Conservation (phyloP, 139 green algal genomes). For the Ettlia oleoabundans region DNA sequence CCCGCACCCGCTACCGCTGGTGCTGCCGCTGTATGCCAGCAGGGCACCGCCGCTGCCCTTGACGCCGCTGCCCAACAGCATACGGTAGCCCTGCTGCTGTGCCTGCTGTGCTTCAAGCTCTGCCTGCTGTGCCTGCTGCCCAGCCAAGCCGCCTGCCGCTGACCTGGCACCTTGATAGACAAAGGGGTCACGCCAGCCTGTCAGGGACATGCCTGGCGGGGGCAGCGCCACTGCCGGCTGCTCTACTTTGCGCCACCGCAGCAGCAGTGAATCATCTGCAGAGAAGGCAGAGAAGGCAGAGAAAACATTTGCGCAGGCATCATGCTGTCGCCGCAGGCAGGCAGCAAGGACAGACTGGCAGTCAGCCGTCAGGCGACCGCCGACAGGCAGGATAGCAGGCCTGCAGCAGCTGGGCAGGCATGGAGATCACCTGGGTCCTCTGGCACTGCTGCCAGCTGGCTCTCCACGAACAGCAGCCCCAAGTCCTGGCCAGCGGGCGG, state of each 20-base stretch:
- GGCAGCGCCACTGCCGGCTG: slow-evolving; percentile 73
- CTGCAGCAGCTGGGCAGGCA: no score
- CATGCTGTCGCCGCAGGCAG: no score
- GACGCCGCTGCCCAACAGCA: slow-evolving; percentile 84
- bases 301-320: no score
- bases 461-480: slow-evolving; percentile 84
- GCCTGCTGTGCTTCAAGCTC: background rate
- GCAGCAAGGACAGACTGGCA: no score
- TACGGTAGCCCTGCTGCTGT: slow-evolving; percentile 48
- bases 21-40: slow-evolving; percentile 59
- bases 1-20: background rate
- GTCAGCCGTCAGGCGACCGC: no score
- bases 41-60: slow-evolving; percentile 73
- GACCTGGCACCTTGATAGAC: slow-evolving; percentile 45
- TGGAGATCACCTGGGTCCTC: slow-evolving; percentile 53
- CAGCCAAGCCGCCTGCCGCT: background rate
- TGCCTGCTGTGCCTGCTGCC: background rate
- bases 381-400: no score
- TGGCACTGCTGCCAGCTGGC: slow-evolving; percentile 70
- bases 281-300: background rate
- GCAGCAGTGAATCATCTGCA: slow-evolving; percentile 65
- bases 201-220: slow-evolving; percentile 64
- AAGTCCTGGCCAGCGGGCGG: slow-evolving; percentile 58
- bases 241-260: slow-evolving; percentile 73
- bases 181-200: slow-evolving; percentile 88